phyloP scores from a whole-genome alignment of 352 stramenopile species.

The Pythium oligandrum region DNA sequence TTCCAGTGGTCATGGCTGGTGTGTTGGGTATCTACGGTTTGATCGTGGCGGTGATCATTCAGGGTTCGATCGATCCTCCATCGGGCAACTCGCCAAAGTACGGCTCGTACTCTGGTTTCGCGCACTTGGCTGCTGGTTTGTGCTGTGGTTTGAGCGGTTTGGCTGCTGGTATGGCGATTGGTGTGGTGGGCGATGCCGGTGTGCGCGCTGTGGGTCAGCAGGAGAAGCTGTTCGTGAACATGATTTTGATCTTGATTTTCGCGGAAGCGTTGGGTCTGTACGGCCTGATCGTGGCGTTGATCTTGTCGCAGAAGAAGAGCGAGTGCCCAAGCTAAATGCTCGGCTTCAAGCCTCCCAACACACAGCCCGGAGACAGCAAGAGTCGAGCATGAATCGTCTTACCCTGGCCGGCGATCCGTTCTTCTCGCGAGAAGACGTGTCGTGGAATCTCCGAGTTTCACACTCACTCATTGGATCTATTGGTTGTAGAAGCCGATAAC shows the following conservation, averaged over 20 bases:
- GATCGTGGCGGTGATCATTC: conserved; percentile 94
- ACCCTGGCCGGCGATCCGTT: no score
- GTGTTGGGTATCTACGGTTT: conserved; percentile 96
- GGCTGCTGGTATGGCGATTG: conserved; percentile 93
- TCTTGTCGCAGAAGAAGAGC: conserved; percentile 30
- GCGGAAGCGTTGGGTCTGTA: conserved; percentile 97
- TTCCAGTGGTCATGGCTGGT: conserved; percentile 98
- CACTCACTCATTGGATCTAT: no score
- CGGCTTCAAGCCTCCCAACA: no score
- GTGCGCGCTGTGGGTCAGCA: conserved; percentile 96
- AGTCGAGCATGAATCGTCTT: no score
- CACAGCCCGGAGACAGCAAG: no score
- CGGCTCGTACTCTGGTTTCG: conserved; percentile 93
- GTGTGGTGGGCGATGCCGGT: conserved; percentile 94
- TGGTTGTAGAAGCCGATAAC: no score
- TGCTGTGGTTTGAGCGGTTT: conserved; percentile 93
- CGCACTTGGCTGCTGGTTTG: conserved; percentile 91
- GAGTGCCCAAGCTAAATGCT: conserved; percentile 24
- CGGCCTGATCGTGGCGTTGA: conserved; percentile 93
- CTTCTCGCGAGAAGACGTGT: no score
- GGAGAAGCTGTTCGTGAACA: conserved; percentile 97
- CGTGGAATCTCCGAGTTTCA: no score
- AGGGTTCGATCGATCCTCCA: conserved; percentile 86
- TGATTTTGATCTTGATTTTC: conserved; percentile 99
- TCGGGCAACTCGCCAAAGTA: conserved; percentile 74